phyloP scores from a whole-genome alignment of 495 filamentous ascomycete genomes.

The Parachaetomium inaequale region DNA sequence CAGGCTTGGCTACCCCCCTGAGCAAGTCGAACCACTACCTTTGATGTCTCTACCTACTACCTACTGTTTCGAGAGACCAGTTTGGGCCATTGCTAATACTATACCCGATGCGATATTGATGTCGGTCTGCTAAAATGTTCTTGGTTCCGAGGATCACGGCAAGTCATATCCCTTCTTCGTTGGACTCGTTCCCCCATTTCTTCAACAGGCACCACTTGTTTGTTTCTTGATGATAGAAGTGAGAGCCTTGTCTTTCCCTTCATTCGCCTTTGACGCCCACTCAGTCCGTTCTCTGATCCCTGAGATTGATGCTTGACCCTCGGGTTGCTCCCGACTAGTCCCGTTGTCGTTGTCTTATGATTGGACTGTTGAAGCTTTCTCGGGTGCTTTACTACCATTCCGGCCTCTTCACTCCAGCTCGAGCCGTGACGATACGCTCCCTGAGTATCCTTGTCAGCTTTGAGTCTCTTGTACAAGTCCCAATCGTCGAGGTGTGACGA shows the following conservation, averaged over 20 bases:
- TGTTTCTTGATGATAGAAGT: background rate
- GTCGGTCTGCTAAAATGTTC: too few relatives aligned
- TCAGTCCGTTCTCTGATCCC: too few relatives aligned
- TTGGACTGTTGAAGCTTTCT: background rate
- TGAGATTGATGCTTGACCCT: too few relatives aligned
- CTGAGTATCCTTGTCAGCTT: conserved; percentile 30
- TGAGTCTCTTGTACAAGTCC: conserved; percentile 38
- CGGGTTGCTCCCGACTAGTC: too few relatives aligned
- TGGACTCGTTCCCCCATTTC: background rate
- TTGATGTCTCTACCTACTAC: too few relatives aligned
- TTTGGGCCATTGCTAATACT: too few relatives aligned
- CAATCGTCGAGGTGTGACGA: conserved; percentile 51
- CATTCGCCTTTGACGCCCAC: too few relatives aligned
- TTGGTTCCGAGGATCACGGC: too few relatives aligned
- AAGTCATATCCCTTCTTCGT: too few relatives aligned
- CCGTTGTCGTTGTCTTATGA: background rate
- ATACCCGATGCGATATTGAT: too few relatives aligned
- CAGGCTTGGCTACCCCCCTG: background rate
- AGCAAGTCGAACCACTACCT: background rate
- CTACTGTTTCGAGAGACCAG: too few relatives aligned
- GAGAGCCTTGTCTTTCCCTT: too few relatives aligned
- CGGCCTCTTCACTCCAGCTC: background rate
- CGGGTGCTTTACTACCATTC: background rate
- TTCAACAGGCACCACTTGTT: background rate
- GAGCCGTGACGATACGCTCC: background rate